phyloP scores from a whole-genome alignment of 129 eudicot genomes.

The Escallonia rubra region DNA sequence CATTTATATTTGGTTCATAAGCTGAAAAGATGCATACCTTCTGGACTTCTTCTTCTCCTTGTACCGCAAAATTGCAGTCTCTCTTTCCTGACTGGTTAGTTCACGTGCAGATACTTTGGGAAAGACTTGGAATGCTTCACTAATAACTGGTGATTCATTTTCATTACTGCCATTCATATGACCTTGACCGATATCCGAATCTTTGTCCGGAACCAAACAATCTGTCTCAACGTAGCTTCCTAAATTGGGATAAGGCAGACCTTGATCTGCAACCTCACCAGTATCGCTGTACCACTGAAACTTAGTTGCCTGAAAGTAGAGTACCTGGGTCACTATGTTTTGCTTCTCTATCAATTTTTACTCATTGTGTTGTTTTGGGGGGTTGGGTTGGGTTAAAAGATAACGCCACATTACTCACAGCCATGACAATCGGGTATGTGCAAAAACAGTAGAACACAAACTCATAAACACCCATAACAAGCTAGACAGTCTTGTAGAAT shows the following conservation, averaged over 20 bases:
- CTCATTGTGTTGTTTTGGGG: too few species aligned
- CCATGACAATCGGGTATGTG: too few species aligned
- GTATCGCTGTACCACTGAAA: slow-evolving; percentile 43
- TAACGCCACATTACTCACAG: too few species aligned
- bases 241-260: slow-evolving; percentile 23
- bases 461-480: too few species aligned
- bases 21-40: slow-evolving; percentile 37
- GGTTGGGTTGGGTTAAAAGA: too few species aligned
- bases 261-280: slow-evolving; percentile 33
- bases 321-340: neutral
- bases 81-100: slow-evolving; percentile 65
- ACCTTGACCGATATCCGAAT: slow-evolving; percentile 26
- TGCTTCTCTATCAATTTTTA: too few species aligned
- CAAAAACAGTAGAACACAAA: too few species aligned
- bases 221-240: slow-evolving; percentile 36
- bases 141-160: slow-evolving; percentile 19
- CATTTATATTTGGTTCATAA: too few species aligned
- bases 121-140: slow-evolving; percentile 24
- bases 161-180: slow-evolving; percentile 26
- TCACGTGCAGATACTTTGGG: slow-evolving; percentile 50
- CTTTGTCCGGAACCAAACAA: slow-evolving; percentile 54
- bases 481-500: too few species aligned
- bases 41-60: slow-evolving; percentile 90
- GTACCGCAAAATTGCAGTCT: slow-evolving; percentile 80
- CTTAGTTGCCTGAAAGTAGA: slow-evolving; percentile 38